Percentiles rank a stretch among this genome's conserved stretches.
These are phyloP conservation scores for Myochromella boudieri DNA, from an alignment of 768 basidiomycete genomes.

Conservation along the genomic window DNA sequence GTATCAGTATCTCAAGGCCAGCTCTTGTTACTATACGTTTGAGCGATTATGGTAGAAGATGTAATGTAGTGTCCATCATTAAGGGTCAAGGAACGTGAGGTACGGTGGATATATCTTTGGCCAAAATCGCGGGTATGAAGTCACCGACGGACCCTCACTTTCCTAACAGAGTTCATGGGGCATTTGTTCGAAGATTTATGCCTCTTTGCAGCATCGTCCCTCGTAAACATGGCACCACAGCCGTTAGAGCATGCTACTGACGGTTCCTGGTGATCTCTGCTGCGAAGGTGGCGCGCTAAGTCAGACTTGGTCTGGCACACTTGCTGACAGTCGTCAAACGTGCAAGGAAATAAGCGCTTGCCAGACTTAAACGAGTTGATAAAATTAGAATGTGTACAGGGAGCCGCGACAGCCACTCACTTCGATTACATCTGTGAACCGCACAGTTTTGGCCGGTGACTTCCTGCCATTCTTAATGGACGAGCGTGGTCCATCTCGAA, in stretches of 20 bases:
- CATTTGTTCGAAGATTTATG: constrained; percentile 6
- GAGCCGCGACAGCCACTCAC: too few relatives aligned
- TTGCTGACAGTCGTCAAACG: constrained; percentile 7
- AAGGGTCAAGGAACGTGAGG: not conserved
- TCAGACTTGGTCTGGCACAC: constrained; percentile 9
- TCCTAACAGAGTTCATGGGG: too few relatives aligned
- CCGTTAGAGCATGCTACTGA: constrained; percentile 11
- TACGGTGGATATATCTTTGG: not conserved
- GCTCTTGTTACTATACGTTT: too few relatives aligned
- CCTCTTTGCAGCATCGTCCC: constrained; percentile 17
- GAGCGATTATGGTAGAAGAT: not conserved
- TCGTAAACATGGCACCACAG: constrained; percentile 14
- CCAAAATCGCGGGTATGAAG: too few relatives aligned
- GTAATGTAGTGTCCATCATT: not conserved
- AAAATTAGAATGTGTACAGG: too few relatives aligned
- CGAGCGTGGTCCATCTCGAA: too few relatives aligned
- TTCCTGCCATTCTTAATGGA: too few relatives aligned
- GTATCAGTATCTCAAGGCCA: too few relatives aligned
- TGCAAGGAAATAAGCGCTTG: not conserved
- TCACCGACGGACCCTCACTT: too few relatives aligned
- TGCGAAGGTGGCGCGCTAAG: constrained; percentile 11
- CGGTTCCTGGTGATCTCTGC: constrained; percentile 8
- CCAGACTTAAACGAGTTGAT: too few relatives aligned
- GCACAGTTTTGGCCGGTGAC: too few relatives aligned
- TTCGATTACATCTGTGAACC: too few relatives aligned